These are phyloP conservation scores for Fusarium torreyae DNA, from an alignment of 2,329 filamentous ascomycete species.

Conservation along the genomic window DNA sequence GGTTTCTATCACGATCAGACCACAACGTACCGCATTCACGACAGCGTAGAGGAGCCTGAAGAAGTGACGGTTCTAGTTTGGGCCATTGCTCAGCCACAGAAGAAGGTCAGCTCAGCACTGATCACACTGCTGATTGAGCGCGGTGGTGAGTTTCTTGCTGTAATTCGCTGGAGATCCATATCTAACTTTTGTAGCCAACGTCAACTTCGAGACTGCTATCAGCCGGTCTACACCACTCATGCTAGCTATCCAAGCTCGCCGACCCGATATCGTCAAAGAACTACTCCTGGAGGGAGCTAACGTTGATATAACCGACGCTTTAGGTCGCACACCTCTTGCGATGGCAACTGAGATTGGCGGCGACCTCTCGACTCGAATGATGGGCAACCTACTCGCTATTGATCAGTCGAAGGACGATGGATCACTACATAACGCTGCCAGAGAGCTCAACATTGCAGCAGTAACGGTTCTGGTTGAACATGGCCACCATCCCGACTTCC, in stretches of 20 bases:
- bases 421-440: conserved; percentile 75
- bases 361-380: conserved; percentile 67
- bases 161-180: neutral
- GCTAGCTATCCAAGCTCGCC: conserved; percentile 69
- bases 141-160: conserved; percentile 54
- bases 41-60: conserved; percentile 66
- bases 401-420: conserved; percentile 74
- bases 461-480: conserved; percentile 71
- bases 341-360: conserved; percentile 71
- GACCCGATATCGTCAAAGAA: conserved; percentile 70
- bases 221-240: conserved; percentile 72
- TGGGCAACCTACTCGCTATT: conserved; percentile 68
- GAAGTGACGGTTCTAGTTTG: conserved; percentile 71
- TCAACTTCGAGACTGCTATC: conserved; percentile 67
- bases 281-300: conserved; percentile 73
- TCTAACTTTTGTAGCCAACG: conserved; percentile 61
- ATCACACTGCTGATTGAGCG: conserved; percentile 70
- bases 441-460: conserved; percentile 70
- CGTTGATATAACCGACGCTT: conserved; percentile 70
- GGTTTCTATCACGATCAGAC: conserved; percentile 74
- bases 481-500: conserved; percentile 76
- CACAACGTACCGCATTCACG: conserved; percentile 59
- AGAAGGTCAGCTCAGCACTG: conserved; percentile 71
- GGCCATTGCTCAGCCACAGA: conserved; percentile 74
- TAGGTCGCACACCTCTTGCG: conserved; percentile 71